These are phyloP conservation scores for Orbilia javanica DNA, from an alignment of 2,329 filamentous ascomycete genomes.

Conservation along the genomic window DNA sequence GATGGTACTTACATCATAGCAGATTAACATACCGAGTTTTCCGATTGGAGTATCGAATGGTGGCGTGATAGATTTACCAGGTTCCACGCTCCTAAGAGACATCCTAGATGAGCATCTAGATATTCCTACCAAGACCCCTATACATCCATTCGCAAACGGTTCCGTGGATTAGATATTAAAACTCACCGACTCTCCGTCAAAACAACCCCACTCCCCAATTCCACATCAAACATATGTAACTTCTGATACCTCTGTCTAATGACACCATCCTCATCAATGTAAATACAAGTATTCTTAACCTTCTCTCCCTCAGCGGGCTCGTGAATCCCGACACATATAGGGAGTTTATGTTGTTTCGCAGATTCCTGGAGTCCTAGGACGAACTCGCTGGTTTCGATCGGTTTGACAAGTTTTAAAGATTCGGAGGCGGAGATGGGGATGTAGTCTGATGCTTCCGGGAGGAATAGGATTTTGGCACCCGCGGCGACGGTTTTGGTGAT, in stretches of 20 bases:
- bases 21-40: conserved; percentile 82
- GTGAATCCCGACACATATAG: conserved; percentile 89
- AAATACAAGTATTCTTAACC: conserved; percentile 75
- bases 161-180: neutral
- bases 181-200: conserved; percentile 73
- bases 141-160: neutral
- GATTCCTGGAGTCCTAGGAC: conserved; percentile 79
- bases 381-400: conserved; percentile 77
- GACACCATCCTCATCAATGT: conserved; percentile 74
- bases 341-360: conserved; percentile 74
- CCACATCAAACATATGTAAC: conserved; percentile 86
- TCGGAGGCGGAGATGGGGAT: conserved; percentile 78
- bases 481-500: conserved; percentile 79
- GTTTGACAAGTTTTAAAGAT: conserved; percentile 77
- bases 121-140: too few relatives aligned
- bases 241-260: conserved; percentile 82
- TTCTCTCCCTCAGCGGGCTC: conserved; percentile 73
- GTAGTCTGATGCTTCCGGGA: conserved; percentile 93
- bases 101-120: neutral
- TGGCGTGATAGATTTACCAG: conserved; percentile 73
- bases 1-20: conserved; percentile 77
- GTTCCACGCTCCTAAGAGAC: conserved; percentile 72
- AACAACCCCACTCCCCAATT: conserved; percentile 71
- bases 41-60: conserved; percentile 82
- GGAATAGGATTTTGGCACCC: conserved; percentile 88